Base-by-base conservation (phyloP, 148 eudicot genomes). In the Chenopodium berlandieri region DNA sequence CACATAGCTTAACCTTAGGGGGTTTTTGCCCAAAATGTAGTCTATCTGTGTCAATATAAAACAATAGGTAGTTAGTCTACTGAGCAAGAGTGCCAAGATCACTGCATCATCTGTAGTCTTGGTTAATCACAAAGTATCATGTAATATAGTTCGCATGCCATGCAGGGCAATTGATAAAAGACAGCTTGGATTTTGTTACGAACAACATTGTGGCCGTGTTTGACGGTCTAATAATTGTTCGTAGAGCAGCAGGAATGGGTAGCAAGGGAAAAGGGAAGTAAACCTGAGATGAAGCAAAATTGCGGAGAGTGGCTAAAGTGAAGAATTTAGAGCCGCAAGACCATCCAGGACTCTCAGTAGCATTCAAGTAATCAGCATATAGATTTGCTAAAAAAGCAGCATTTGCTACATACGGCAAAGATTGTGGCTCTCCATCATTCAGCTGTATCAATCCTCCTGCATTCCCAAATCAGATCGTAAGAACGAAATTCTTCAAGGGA, bases 1-100 rank as follows among this genome's bases (percentile, higher is more conserved):
- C 71, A 94, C 84, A 65, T 94, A 94, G 82, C 94, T 90, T 90
- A 90, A 87, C 10, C 86, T 85, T 83, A 76, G 20, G 0, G 95
- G 97, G 80, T 94, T 94, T 14, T 75, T 77, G 8, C 97, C 97
- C 50, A 94, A 81, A 72, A 94, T 92, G 82, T 94, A 94, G 67
- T 92, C 83, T 44, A 93, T 88, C 95, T 93, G 85, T 64, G 66
- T 71, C 60, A 54, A 27, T 20, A 79, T 47, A 16, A 20, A 73
- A 62, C 44, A 46, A 11, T 32, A 16, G 4, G n/a, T 14, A 9
- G 67, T 50, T 65, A 80, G 82, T 71, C 37, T 22, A 14, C 16
- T 50, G 12, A 17, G 25, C n/a, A 76, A 62, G 22, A 9, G 7
- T 0, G 47, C 22, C 62, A 16, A 56, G 62, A 16, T 16, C 62